A percentile compares a stretch with the other conserved stretches of the same genome.
Evolutionary conservation across 306 rosid species (phyloP).

Genomic region (Alnus rubra): DNA sequence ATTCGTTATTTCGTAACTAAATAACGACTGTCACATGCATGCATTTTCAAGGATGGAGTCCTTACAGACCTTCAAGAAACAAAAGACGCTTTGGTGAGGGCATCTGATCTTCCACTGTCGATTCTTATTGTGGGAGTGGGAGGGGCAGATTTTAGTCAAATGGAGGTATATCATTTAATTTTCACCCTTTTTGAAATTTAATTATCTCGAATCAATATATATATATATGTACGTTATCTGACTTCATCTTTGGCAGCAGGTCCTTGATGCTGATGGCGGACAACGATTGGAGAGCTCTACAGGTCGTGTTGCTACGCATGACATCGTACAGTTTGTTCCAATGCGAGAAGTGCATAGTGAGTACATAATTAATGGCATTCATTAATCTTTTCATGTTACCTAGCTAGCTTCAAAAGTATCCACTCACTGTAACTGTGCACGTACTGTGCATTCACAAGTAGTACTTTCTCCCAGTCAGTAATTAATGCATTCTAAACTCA

Average conservation of each 20-base stretch:
- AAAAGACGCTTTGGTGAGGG: conserved; percentile 67
- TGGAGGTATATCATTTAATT: conserved; percentile 55
- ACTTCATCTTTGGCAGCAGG: conserved; percentile 35
- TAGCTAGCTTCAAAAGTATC: background rate
- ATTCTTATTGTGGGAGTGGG: conserved; percentile 92
- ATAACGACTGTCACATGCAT: background rate
- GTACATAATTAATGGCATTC: conserved; percentile 5
- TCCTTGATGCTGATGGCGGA: conserved; percentile 84
- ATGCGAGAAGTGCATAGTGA: conserved; percentile 78
- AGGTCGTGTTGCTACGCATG: conserved; percentile 74
- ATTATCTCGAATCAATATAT: conserved; percentile 36
- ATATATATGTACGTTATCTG: background rate
- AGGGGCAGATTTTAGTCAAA: conserved; percentile 66
- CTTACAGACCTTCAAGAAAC: conserved; percentile 90
- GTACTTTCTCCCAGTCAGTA: no score
- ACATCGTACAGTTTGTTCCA: conserved; percentile 84
- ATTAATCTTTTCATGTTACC: background rate
- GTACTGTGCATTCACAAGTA: no score
- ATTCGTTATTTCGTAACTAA: background rate
- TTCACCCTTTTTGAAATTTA: no score
- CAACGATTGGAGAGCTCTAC: conserved; percentile 56
- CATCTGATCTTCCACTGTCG: conserved; percentile 82
- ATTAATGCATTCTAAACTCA: no score
- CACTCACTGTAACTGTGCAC: background rate
- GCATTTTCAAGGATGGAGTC: conserved; percentile 70